Evolutionary conservation across 1,139 yeast genomes (phyloP).

Genomic region (Geotrichum histeridarum): DNA sequence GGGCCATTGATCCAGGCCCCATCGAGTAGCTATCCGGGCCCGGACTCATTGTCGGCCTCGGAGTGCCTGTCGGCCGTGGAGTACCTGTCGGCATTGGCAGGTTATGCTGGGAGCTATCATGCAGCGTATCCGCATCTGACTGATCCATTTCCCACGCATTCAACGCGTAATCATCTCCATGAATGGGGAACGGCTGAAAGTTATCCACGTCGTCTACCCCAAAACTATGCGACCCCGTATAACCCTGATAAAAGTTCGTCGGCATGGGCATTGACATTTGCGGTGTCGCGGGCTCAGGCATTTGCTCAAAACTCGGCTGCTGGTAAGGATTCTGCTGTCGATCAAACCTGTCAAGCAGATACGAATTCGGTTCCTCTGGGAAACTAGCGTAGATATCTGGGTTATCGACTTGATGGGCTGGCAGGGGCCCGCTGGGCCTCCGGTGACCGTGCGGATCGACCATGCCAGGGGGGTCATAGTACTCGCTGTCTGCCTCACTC

Average conservation of each 20-base stretch:
- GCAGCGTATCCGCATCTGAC: slow-evolving; percentile 23
- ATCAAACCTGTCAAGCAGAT: slow-evolving; percentile 24
- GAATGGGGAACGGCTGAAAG: slow-evolving; percentile 30
- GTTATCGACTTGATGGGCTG: not conserved
- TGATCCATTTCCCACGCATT: slow-evolving; percentile 36
- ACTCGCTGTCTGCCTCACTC: slow-evolving; percentile 11
- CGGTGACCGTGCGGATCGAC: not conserved
- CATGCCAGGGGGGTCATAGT: slow-evolving; percentile 18
- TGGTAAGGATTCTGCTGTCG: slow-evolving; percentile 20
- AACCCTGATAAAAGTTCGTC: slow-evolving; percentile 8
- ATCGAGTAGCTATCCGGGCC: not conserved
- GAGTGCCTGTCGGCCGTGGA: slow-evolving; percentile 14
- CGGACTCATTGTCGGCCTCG: slow-evolving; percentile 10
- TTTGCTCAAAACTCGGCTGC: not conserved
- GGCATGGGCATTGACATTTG: not conserved
- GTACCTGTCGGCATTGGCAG: slow-evolving; percentile 12
- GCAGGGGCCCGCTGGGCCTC: not conserved
- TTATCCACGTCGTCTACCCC: slow-evolving; percentile 6
- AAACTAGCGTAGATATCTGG: slow-evolving; percentile 8
- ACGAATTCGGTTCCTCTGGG: slow-evolving; percentile 25
- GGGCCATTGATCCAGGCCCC: slow-evolving; percentile 6
- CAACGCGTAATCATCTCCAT: slow-evolving; percentile 39
- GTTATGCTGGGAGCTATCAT: slow-evolving; percentile 30
- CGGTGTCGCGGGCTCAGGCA: not conserved
- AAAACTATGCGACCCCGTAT: not conserved